Conservation (phyloP, 2,329 filamentous ascomycete species). For the Aspergillus chevalieri region DNA sequence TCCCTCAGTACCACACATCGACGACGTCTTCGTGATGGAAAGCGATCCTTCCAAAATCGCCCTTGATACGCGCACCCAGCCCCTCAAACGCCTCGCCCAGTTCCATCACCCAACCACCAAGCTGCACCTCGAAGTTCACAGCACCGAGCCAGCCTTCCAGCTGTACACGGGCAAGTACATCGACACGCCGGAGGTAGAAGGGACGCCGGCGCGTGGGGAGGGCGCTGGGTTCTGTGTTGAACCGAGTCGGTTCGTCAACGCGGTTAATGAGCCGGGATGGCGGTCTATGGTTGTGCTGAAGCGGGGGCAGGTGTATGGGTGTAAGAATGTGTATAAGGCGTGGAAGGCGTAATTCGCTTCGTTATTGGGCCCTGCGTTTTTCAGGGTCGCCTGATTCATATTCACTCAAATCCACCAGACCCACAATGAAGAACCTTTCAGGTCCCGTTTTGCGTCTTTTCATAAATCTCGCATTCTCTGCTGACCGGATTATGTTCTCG, state of each 20-base stretch:
- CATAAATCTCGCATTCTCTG: too few relatives aligned
- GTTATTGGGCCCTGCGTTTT: not conserved
- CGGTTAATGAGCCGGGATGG: slow-evolving; percentile 75
- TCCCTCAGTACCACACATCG: slow-evolving; percentile 66
- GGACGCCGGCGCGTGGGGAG: slow-evolving; percentile 56
- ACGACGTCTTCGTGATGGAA: slow-evolving; percentile 84
- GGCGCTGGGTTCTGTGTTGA: slow-evolving; percentile 86
- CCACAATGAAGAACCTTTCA: too few relatives aligned
- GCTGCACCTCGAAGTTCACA: slow-evolving; percentile 77
- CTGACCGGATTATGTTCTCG: too few relatives aligned
- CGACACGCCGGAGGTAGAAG: slow-evolving; percentile 60
- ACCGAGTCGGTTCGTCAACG: slow-evolving; percentile 85
- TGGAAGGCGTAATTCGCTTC: slow-evolving; percentile 54
- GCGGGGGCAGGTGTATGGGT: slow-evolving; percentile 78
- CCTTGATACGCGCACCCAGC: slow-evolving; percentile 58
- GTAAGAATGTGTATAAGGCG: slow-evolving; percentile 72
- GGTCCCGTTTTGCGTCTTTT: too few relatives aligned
- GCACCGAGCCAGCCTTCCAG: slow-evolving; percentile 93
- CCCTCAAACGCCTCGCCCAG: slow-evolving; percentile 61
- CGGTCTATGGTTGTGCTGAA: slow-evolving; percentile 70
- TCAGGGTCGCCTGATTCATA: not conserved
- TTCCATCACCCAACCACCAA: slow-evolving; percentile 68
- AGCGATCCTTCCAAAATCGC: slow-evolving; percentile 54
- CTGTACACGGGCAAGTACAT: slow-evolving; percentile 91
- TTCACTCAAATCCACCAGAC: too few relatives aligned